These are phyloP conservation scores for Nicotiana sylvestris DNA, from an alignment of 257 asterid species.

Conservation along the genomic window DNA sequence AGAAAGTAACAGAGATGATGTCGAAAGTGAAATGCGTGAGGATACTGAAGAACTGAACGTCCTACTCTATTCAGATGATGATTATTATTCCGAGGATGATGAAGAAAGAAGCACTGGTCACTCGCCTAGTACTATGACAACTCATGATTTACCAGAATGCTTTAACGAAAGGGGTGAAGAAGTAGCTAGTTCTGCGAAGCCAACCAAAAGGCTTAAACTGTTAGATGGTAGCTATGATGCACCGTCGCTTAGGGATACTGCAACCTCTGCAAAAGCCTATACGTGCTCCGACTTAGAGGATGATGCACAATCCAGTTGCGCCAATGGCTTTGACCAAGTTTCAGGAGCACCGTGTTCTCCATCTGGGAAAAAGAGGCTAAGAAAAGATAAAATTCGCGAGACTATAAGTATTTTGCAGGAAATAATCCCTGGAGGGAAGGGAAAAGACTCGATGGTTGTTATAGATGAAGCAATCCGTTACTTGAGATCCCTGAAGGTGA, in stretches of 20 bases:
- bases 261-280: slow-evolving; percentile 28
- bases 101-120: slow-evolving; percentile 88
- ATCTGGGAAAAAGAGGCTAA: slow-evolving; percentile 44
- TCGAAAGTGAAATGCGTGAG: slow-evolving; percentile 63
- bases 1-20: slow-evolving; percentile 28
- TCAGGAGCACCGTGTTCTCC: slow-evolving; percentile 20
- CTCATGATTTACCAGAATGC: slow-evolving; percentile 27
- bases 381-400: slow-evolving; percentile 51
- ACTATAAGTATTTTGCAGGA: slow-evolving; percentile 53
- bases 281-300: slow-evolving; percentile 36
- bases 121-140: slow-evolving; percentile 81
- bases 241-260: slow-evolving; percentile 15
- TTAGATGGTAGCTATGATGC: slow-evolving; percentile 25
- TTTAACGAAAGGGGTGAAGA: slow-evolving; percentile 51
- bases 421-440: slow-evolving; percentile 57
- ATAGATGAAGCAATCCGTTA: slow-evolving; percentile 72
- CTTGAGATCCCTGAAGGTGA: slow-evolving; percentile 61
- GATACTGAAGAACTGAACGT: slow-evolving; percentile 87
- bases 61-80: slow-evolving; percentile 62
- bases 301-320: slow-evolving; percentile 69
- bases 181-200: slow-evolving; percentile 50
- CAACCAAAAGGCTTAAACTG: slow-evolving; percentile 54
- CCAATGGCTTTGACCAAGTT: slow-evolving; percentile 19
- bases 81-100: slow-evolving; percentile 53
- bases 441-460: slow-evolving; percentile 51